Conservation (phyloP, 208 protist genomes). For the Spongospora subterranea region DNA sequence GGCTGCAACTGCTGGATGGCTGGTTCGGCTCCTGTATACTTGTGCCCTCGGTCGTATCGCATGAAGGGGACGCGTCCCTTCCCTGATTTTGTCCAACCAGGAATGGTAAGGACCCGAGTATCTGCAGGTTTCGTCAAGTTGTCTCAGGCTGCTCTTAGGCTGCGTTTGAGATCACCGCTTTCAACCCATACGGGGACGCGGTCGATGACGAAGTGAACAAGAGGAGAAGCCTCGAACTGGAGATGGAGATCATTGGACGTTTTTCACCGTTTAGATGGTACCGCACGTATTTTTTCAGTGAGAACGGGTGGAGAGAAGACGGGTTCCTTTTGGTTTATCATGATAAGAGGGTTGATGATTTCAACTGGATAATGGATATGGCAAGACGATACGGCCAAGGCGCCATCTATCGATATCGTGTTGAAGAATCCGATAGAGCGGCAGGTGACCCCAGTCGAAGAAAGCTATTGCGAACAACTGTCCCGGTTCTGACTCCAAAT, state of each 20-base stretch:
- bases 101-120: too few species aligned
- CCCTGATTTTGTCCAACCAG: too few species aligned
- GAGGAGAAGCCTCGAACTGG: neutral
- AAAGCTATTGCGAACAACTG: neutral
- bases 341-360: neutral
- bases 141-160: too few species aligned
- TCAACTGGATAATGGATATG: neutral
- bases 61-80: too few species aligned
- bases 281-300: neutral
- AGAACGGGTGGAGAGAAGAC: neutral
- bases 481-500: neutral
- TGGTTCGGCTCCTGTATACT: too few species aligned
- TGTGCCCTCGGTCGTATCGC: too few species aligned
- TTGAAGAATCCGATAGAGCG: neutral
- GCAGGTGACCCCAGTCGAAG: neutral
- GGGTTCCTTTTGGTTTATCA: neutral
- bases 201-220: neutral
- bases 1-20: too few species aligned
- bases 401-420: neutral
- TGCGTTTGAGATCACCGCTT: neutral
- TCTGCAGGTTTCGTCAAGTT: too few species aligned
- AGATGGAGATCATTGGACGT: neutral
- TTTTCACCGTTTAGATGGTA: neutral
- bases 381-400: neutral
- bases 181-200: neutral